These are phyloP conservation scores for Houttuynia cordata DNA, from an alignment of 164 flowering plant species.

Conservation along the genomic window DNA sequence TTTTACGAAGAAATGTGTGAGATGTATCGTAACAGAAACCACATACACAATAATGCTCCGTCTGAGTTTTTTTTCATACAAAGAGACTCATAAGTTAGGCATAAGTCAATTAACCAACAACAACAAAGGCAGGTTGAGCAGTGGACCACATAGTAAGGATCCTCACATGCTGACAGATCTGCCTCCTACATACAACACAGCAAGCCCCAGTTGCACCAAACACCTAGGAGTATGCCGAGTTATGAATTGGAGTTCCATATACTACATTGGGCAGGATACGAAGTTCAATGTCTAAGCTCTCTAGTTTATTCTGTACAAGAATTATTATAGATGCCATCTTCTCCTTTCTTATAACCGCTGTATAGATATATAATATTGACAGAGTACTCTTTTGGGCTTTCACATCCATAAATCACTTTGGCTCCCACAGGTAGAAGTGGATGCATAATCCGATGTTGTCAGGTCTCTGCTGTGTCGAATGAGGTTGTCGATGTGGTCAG, in stretches of 20 bases:
- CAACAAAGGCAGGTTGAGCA: slow-evolving; percentile 1
- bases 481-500: slow-evolving; percentile 28
- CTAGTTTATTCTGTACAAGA: slow-evolving; percentile 52
- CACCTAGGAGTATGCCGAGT: slow-evolving; percentile 9
- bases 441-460: slow-evolving; percentile 28
- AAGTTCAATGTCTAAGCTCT: slow-evolving; percentile 14
- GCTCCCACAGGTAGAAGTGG: slow-evolving; percentile 38
- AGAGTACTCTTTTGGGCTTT: slow-evolving; percentile 4
- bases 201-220: slow-evolving; percentile 11
- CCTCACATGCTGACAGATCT: slow-evolving; percentile 11
- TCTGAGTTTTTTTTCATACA: not conserved
- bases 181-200: slow-evolving; percentile 6
- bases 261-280: not conserved
- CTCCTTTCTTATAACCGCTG: slow-evolving; percentile 1
- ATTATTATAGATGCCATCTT: slow-evolving; percentile 9
- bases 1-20: not conserved
- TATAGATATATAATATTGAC: slow-evolving; percentile 1
- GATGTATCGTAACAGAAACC: not conserved
- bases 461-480: slow-evolving; percentile 29
- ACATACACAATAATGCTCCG: not conserved
- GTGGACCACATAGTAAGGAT: slow-evolving; percentile 14
- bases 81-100: slow-evolving; percentile 9
- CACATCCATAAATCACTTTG: slow-evolving; percentile 47
- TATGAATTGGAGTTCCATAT: slow-evolving; percentile 6
- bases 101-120: slow-evolving; percentile 7